Evolutionary conservation across 441 rosid genomes (phyloP), one percentile per base, ranked within the genome.

Genomic region (Corymbia calophylla): DNA sequence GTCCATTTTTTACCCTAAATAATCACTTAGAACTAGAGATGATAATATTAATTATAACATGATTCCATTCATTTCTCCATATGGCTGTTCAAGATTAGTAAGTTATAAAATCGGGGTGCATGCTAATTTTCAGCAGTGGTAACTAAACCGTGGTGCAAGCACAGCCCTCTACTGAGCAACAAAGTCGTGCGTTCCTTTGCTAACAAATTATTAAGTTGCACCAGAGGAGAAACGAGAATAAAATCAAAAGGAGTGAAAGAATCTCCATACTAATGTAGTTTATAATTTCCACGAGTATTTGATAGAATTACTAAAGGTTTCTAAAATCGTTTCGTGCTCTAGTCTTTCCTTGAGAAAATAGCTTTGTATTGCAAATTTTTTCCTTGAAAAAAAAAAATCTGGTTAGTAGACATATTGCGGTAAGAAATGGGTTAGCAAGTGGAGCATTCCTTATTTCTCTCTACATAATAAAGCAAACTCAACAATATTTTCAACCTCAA

Each of bases 11-110:
- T 17, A 4, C 13, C 77, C 44, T 68, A 68, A 19, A 68, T 68
- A 32, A 18, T 32, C 1, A 68, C 47, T 8, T 17, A 0, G 47
- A 68, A 68, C 47, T 68, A 0, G 7, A 68, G 44, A 9, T 32
- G 80, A 68, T 1, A 12, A 2, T 68, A 32, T 68, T 0, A 0
- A 19, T 18, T 0, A 60, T 62, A 1, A 3, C 31, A 27, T 12
- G 10, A 54, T 18, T 18, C 58, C 1, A 19, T 55, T 19, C 4
- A 7, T 55, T 7, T 55, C 58, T 55, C 58, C 58, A 55, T 19
- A 55, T 8, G 58, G 0, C 1, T 55, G 58, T 25, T 55, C 58
- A 0, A 55, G 25, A 55, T 1, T 18, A 55, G 21, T 3, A 55
- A 55, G 58, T 55, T 0, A 3, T 3, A 19, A 55, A 55, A 55